phyloP scores from a whole-genome alignment of 192 early-diverging fungal genomes.

The Phlyctochytrium arcticum region DNA sequence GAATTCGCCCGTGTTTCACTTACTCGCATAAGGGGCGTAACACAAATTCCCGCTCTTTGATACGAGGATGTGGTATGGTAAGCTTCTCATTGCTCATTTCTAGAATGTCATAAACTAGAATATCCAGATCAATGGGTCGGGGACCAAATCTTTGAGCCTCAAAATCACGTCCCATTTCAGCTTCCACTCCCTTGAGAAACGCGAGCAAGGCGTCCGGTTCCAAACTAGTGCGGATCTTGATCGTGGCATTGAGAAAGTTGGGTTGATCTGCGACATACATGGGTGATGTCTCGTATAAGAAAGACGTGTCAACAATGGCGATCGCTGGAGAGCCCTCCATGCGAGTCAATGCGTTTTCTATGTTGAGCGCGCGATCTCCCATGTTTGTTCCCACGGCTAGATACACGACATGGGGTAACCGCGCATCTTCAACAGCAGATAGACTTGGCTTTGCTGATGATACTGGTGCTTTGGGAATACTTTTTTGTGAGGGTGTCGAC shows the following conservation, averaged over 20 bases:
- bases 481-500: background rate
- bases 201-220: constrained; percentile 67
- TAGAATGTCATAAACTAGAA: constrained; percentile 84
- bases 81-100: constrained; percentile 62
- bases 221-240: constrained; percentile 77
- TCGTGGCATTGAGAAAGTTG: constrained; percentile 84
- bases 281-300: constrained; percentile 92
- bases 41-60: constrained; percentile 94
- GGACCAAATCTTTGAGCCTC: constrained; percentile 71
- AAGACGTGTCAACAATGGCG: constrained; percentile 81
- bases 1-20: constrained; percentile 24
- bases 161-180: constrained; percentile 71
- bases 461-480: background rate
- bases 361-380: constrained; percentile 74
- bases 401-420: constrained; percentile 56
- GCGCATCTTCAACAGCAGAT: background rate
- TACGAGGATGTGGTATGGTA: constrained; percentile 82
- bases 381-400: constrained; percentile 90
- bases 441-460: background rate
- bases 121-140: constrained; percentile 92
- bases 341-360: constrained; percentile 64
- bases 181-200: constrained; percentile 81
- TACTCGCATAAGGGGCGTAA: constrained; percentile 90
- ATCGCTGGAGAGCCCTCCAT: constrained; percentile 44
- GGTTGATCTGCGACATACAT: constrained; percentile 96